phyloP scores from a whole-genome alignment of 2,329 filamentous ascomycete species.

The Didymella pomorum region DNA sequence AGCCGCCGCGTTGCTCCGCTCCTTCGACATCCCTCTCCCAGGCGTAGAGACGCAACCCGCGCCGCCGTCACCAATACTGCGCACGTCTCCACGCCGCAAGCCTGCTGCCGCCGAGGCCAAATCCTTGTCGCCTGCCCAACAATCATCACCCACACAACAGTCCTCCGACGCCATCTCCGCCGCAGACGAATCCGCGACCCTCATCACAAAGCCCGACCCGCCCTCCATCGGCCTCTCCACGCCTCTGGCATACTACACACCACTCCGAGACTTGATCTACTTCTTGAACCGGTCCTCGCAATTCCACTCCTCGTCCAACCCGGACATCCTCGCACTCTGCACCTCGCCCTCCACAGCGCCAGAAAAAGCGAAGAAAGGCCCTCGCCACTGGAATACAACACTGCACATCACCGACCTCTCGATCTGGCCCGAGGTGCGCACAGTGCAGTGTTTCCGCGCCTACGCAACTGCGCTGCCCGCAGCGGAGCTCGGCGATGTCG shows the following conservation, averaged over 20 bases:
- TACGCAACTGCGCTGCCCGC: constrained; percentile 53
- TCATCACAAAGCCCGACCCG: constrained; percentile 3
- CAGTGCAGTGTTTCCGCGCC: constrained; percentile 55
- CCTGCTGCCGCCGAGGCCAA: constrained; percentile 16
- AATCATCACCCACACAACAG: constrained; percentile 12
- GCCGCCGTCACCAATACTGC: neutral
- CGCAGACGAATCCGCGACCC: constrained; percentile 13
- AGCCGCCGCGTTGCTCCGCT: constrained; percentile 21
- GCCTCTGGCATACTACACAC: constrained; percentile 55
- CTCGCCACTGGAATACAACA: constrained; percentile 55
- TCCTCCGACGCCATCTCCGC: constrained; percentile 20
- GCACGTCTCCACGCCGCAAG: constrained; percentile 24
- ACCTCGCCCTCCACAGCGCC: constrained; percentile 44
- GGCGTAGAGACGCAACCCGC: constrained; percentile 21
- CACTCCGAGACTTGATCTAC: constrained; percentile 51
- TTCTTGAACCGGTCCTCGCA: constrained; percentile 52
- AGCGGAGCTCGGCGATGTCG: constrained; percentile 53
- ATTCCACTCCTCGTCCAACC: constrained; percentile 42
- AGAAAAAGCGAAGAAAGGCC: constrained; percentile 52
- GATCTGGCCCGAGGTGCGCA: constrained; percentile 33
- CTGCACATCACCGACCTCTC: constrained; percentile 53
- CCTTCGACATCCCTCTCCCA: constrained; percentile 31
- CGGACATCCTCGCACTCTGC: constrained; percentile 58
- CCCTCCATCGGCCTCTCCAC: constrained; percentile 53
- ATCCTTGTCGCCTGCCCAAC: constrained; percentile 20